These are phyloP conservation scores for Aschersonia sp. DNA, from an alignment of 2,329 filamentous ascomycete genomes.

Conservation along the genomic window DNA sequence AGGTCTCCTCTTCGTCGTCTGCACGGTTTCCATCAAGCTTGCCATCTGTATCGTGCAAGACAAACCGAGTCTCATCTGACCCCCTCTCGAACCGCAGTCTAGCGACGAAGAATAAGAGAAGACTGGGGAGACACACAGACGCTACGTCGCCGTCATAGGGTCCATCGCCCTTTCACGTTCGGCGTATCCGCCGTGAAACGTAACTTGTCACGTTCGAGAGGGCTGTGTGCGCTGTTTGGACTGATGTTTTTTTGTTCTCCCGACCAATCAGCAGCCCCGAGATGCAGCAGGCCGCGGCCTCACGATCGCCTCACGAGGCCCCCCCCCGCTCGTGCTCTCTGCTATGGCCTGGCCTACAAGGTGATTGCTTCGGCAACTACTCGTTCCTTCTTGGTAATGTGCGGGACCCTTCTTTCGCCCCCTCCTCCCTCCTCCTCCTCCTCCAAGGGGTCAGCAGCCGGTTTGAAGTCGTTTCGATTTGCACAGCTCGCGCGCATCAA, in stretches of 20 bases:
- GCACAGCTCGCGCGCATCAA: background rate
- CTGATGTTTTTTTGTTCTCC: background rate
- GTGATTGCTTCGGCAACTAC: background rate
- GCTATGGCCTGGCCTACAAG: background rate
- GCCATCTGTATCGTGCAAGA: background rate
- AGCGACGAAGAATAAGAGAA: background rate
- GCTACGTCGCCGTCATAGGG: background rate
- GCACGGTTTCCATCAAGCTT: no score
- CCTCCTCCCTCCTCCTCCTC: background rate
- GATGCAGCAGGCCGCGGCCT: background rate
- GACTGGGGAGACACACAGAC: background rate
- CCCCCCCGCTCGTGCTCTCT: background rate
- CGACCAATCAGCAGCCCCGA: background rate
- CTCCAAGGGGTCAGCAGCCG: background rate
- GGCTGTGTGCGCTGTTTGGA: background rate
- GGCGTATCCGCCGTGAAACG: background rate
- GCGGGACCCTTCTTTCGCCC: background rate
- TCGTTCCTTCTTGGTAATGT: background rate
- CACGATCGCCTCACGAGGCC: background rate
- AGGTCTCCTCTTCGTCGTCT: background rate
- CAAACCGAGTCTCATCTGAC: background rate
- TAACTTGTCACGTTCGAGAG: background rate
- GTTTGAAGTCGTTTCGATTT: background rate
- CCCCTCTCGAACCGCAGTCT: background rate
- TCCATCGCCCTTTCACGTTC: background rate